Evolutionary conservation across 768 basidiomycete species (phyloP), one percentile per base, ranked within the genome.

Genomic region (Calocybe gangraenosa): DNA sequence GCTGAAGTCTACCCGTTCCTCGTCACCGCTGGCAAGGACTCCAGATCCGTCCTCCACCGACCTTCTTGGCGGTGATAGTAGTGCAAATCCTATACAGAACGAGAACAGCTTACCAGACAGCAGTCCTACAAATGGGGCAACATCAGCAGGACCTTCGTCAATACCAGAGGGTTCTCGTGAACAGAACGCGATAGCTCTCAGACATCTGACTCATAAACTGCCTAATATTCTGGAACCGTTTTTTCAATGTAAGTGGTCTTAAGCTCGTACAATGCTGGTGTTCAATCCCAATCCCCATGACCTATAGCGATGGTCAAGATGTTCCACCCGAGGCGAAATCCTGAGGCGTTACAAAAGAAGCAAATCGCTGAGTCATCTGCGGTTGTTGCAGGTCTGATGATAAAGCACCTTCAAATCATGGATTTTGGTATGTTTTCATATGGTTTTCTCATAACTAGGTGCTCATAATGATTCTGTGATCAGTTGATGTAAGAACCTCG

Each of bases 291-390:
- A n/a, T n/a, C n/a, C n/a, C n/a, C n/a, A 31, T 31, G 3, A 31
- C 21, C 21, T 7, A 28, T 18, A 93, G 91, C 92, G 11, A 79
- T 91, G 56, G 83, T 91, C 49, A 91, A 92, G 65, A 74, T 94
- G 63, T 87, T 94, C 64, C 82, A 90, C 58, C 81, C 81, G 10
- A 74, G 90, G 48, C 80, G 92, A 15, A 89, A 81, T 57, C 77
- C 81, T 8, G 92, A 95, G 55, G 49, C 75, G 3, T 55, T 72
- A 13, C 92, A 94, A 59, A 86, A 79, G 63, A 83, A 85, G 58
- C 87, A 89, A 56, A 87, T 93, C 11, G 58, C 71, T 14, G 77
- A 79, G 17, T 80, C 89, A 2, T 84, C 91, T 0, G 66, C 73
- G 38, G 65, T 80, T 14, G 63, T 99, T 22, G 87, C 93, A 0